Evolutionary conservation across 495 filamentous ascomycete genomes (phyloP).

Genomic region (Staphylotrichum tortipilum): DNA sequence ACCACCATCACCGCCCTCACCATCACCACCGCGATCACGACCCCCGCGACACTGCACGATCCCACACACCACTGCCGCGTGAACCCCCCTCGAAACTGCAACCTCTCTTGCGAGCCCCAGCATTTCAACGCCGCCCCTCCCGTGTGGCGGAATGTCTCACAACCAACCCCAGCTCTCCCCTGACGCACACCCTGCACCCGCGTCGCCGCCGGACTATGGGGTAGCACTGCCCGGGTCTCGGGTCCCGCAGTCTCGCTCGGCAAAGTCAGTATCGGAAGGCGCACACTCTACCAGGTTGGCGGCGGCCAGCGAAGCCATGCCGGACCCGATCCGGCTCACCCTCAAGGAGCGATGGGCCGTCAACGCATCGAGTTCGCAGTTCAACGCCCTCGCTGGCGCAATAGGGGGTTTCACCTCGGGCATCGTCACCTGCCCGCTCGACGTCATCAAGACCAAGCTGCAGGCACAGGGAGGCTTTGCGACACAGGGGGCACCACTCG

Average conservation of each 20-base stretch:
- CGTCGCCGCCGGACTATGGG: slow-evolving; percentile 37
- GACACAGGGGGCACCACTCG: slow-evolving; percentile 34
- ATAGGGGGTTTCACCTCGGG: slow-evolving; percentile 84
- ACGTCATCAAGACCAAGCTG: slow-evolving; percentile 98
- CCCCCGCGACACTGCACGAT: neutral
- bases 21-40: neutral
- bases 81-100: neutral
- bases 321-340: slow-evolving; percentile 36
- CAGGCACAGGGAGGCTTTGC: slow-evolving; percentile 86
- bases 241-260: slow-evolving; percentile 11
- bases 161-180: slow-evolving; percentile 30
- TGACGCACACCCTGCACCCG: slow-evolving; percentile 25
- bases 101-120: neutral
- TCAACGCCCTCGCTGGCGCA: slow-evolving; percentile 69
- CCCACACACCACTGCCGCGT: slow-evolving; percentile 5
- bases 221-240: slow-evolving; percentile 10
- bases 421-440: slow-evolving; percentile 90
- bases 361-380: slow-evolving; percentile 39
- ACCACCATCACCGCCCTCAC: neutral
- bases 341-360: slow-evolving; percentile 49
- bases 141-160: slow-evolving; percentile 39
- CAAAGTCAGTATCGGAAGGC: slow-evolving; percentile 1
- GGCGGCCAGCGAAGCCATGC: slow-evolving; percentile 20
- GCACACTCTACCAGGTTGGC: neutral
- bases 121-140: slow-evolving; percentile 6